These are phyloP conservation scores for Heliocybe sulcata DNA, from an alignment of 1,284 basidiomycete genomes.

Conservation along the genomic window DNA sequence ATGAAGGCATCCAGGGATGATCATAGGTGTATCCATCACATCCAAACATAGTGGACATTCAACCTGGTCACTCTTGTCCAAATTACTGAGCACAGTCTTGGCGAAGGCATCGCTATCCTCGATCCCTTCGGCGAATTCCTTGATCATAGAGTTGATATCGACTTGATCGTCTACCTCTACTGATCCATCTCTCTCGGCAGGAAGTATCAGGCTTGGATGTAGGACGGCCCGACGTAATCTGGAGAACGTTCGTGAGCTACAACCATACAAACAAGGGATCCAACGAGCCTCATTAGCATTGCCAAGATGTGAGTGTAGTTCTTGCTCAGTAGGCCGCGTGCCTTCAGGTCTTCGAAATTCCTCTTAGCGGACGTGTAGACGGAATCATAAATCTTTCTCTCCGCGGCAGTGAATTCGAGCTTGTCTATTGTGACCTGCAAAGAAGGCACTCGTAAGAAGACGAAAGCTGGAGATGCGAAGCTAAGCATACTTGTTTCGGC, in stretches of 20 bases:
- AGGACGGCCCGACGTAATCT: slow-evolving; percentile 84
- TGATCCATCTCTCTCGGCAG: slow-evolving; percentile 35
- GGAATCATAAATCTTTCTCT: slow-evolving; percentile 78
- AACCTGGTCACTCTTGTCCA: slow-evolving; percentile 34
- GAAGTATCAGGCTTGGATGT: slow-evolving; percentile 73
- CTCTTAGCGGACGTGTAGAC: slow-evolving; percentile 63
- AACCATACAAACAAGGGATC: neutral
- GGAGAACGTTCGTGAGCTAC: slow-evolving; percentile 9
- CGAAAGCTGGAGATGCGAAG: neutral
- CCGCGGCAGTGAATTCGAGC: slow-evolving; percentile 70
- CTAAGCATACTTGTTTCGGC: slow-evolving; percentile 59
- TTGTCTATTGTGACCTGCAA: slow-evolving; percentile 51
- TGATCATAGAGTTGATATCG: slow-evolving; percentile 60
- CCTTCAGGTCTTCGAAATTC: slow-evolving; percentile 71
- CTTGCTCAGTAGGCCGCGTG: slow-evolving; percentile 71
- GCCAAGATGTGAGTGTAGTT: slow-evolving; percentile 89
- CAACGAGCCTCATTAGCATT: slow-evolving; percentile 78
- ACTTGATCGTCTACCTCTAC: slow-evolving; percentile 37
- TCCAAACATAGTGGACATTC: slow-evolving; percentile 86
- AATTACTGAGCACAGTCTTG: slow-evolving; percentile 56
- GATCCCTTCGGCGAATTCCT: slow-evolving; percentile 45
- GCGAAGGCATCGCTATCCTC: slow-evolving; percentile 43
- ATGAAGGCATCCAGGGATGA: slow-evolving; percentile 75
- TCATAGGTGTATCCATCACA: slow-evolving; percentile 60
- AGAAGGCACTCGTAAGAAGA: slow-evolving; percentile 16